Evolutionary conservation across 805 yeast genomes (phyloP).

Genomic region (Diddensiella transvaalensis): DNA sequence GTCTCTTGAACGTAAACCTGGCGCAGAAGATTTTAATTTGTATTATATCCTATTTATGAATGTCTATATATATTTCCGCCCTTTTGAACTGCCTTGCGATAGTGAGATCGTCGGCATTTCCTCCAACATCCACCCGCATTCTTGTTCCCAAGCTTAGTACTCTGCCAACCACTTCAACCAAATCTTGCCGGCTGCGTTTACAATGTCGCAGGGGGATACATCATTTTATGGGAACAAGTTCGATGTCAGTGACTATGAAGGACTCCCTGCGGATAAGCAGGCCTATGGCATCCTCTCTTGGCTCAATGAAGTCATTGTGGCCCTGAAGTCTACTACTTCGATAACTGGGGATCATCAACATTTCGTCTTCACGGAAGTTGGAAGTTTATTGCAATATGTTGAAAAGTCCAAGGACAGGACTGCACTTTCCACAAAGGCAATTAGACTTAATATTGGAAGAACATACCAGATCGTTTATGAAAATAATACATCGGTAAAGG

Average conservation of each 20-base stretch:
- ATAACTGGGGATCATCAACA: constrained; percentile 17
- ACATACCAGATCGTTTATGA: constrained; percentile 14
- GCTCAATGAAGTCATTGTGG: constrained; percentile 14
- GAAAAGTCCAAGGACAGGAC: constrained; percentile 15
- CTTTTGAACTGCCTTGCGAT: too few relatives aligned
- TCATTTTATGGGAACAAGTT: constrained; percentile 3
- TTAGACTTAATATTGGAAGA: constrained; percentile 17
- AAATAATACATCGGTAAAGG: constrained; percentile 7
- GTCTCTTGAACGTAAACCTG: not conserved
- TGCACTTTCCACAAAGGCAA: constrained; percentile 14
- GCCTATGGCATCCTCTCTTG: constrained; percentile 17
- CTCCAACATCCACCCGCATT: too few relatives aligned
- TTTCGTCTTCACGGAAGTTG: constrained; percentile 14
- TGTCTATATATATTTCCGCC: too few relatives aligned
- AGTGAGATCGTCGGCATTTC: too few relatives aligned
- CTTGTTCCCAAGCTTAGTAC: too few relatives aligned
- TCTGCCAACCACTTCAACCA: too few relatives aligned
- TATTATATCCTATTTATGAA: too few relatives aligned
- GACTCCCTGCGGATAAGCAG: constrained; percentile 18
- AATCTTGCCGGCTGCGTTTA: too few relatives aligned
- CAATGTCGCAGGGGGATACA: too few relatives aligned
- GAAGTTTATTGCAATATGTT: constrained; percentile 13
- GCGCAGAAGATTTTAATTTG: not conserved
- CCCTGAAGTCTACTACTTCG: constrained; percentile 1
- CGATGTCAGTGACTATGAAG: constrained; percentile 11